Base-by-base conservation (phyloP, 2,329 filamentous ascomycete genomes). In the Stenocarpella maydis region DNA sequence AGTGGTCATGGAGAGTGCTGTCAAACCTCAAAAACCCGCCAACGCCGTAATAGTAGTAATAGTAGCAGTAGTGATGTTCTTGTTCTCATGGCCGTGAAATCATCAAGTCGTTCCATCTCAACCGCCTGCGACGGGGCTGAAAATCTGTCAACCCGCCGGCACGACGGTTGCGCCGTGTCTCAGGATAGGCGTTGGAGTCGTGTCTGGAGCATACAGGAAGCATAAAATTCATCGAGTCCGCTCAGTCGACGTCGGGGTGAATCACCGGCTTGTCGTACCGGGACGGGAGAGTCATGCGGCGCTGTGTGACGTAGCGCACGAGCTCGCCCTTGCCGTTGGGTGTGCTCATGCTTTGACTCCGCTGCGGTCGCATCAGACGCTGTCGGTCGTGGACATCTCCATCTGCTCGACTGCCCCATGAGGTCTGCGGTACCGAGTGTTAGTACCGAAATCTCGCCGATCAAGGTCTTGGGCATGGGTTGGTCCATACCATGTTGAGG, bases 361-460 rank as follows among this genome's bases (percentile, higher is more conserved):
- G 82, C 74, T 77, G 77, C 19, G 85, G 84, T 45, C 81, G 80
- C 47, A 81, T 87, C 83, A 93, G 89, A 77, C 92, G 90, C 74
- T 89, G 86, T 72, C 87, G 87, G 80, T 97, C 92, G 80, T 97
- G 92, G 74, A 91, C 87, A 80, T 98, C 95, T 77, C 94, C 95
- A 75, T 96, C 95, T 75, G 94, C 93, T 80, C 95, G 91, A 82
- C 94, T 97, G 77, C 95, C 95, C 95, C 95, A 98, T 65, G 94
- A 95, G 53, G 95, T 98, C 95, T 98, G 78, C 15, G 61, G 43
- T 37, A 54, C 3, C 41, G 21, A 21, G 61, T 43, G 55, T 72
- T 63, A 73, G 69, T 43, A 68, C 24, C n/a, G 41, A 12, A 37
- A 37, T 21, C 37, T 55, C n/a, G n/a, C 21, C 4, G 37, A 10